Percentiles rank a stretch among this genome's conserved stretches.
Evolutionary conservation across 2,329 filamentous ascomycete species (phyloP).

Genomic region (Thielaviopsis euricoi): DNA sequence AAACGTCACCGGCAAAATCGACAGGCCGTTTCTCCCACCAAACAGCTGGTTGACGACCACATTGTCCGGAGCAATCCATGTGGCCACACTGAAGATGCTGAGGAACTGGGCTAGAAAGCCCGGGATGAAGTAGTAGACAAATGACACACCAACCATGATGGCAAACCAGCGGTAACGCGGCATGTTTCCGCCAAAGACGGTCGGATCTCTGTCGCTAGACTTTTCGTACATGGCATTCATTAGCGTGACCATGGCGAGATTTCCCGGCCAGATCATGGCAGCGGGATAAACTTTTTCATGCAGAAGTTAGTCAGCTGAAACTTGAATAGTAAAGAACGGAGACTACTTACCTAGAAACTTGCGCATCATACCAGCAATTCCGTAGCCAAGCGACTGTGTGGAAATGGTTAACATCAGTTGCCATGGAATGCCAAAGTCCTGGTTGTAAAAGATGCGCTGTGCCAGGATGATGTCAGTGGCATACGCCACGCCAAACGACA

Average conservation of each 20-base stretch:
- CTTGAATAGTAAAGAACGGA: neutral
- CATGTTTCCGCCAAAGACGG: constrained; percentile 45
- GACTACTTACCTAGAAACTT: constrained; percentile 37
- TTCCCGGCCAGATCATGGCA: constrained; percentile 60
- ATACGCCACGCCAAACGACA: constrained; percentile 53
- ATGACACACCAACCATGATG: constrained; percentile 38
- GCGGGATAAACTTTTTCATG: constrained; percentile 45
- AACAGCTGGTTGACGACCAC: constrained; percentile 57
- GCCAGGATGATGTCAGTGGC: constrained; percentile 60
- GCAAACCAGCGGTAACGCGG: constrained; percentile 50
- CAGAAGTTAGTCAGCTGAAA: neutral
- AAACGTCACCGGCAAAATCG: constrained; percentile 54
- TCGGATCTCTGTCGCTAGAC: constrained; percentile 31
- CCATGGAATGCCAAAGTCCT: constrained; percentile 49
- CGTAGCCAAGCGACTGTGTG: constrained; percentile 53
- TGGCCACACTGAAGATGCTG: constrained; percentile 53
- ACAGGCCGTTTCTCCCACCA: constrained; percentile 50
- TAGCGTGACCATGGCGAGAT: constrained; percentile 47
- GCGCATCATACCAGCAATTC: constrained; percentile 50
- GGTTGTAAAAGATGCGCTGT: constrained; percentile 54
- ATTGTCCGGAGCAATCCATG: constrained; percentile 55
- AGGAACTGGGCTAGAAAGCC: constrained; percentile 53
- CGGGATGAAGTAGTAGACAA: constrained; percentile 53
- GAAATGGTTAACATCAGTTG: constrained; percentile 51
- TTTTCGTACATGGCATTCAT: constrained; percentile 59